Conservation (phyloP, 441 rosid genomes). For the Aleurites moluccanus region DNA sequence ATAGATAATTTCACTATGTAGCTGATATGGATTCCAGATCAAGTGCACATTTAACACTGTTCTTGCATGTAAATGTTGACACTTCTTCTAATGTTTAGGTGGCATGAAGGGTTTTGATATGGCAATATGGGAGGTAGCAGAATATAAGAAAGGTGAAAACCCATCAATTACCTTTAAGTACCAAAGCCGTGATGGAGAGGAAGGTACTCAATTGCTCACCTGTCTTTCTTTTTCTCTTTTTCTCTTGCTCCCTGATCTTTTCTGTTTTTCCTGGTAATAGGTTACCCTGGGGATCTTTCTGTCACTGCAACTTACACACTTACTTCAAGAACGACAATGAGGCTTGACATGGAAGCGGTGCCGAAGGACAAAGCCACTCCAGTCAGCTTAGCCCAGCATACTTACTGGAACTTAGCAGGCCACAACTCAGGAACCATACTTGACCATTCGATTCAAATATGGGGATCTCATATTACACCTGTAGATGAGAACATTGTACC, state of each 20-base stretch:
- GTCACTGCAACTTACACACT: conserved; percentile 75
- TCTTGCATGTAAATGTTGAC: background rate
- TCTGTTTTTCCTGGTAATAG: conserved; percentile 33
- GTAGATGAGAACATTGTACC: conserved; percentile 79
- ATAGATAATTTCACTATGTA: background rate
- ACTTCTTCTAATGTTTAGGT: conserved; percentile 40
- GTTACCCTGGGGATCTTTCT: conserved; percentile 81
- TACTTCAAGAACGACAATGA: conserved; percentile 62
- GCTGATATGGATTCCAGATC: background rate
- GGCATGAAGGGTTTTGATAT: conserved; percentile 85
- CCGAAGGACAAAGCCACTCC: conserved; percentile 73
- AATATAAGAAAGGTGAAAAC: conserved; percentile 51
- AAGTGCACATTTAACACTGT: background rate
- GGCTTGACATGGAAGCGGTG: conserved; percentile 90
- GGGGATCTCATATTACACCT: conserved; percentile 74
- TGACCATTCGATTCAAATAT: conserved; percentile 65
- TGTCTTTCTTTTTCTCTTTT: background rate
- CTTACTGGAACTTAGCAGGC: conserved; percentile 90
- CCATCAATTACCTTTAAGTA: conserved; percentile 77
- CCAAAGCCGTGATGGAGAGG: conserved; percentile 73
- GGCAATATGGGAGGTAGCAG: conserved; percentile 69
- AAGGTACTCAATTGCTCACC: conserved; percentile 45
- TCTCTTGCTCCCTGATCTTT: conserved; percentile 11
- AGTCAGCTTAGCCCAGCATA: conserved; percentile 84
- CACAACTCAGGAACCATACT: conserved; percentile 75